Conservation (phyloP, 305 asterid species). For the Rubia tinctorum region DNA sequence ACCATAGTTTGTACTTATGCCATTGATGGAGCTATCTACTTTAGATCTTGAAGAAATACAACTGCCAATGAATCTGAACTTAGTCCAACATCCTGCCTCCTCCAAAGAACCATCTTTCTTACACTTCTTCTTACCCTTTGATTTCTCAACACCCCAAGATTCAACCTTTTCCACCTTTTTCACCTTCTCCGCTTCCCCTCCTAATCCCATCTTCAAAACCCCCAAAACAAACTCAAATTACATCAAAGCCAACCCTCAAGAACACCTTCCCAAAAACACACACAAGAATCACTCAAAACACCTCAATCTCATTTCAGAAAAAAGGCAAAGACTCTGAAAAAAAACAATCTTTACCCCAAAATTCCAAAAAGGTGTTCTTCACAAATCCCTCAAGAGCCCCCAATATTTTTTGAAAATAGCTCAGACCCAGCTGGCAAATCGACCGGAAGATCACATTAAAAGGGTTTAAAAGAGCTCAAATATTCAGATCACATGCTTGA, state of each 20-base stretch:
- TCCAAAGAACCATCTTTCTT: conserved; percentile 33
- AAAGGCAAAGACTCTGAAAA: conserved; percentile 5
- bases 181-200: conserved; percentile 57
- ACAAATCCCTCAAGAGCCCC: conserved; percentile 21
- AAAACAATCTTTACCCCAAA: conserved; percentile 8
- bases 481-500: conserved; percentile 45
- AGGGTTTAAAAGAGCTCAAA: conserved; percentile 15
- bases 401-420: conserved; percentile 16
- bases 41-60: conserved; percentile 97
- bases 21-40: conserved; percentile 90
- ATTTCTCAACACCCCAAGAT: conserved; percentile 59
- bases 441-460: conserved; percentile 21
- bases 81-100: conserved; percentile 71
- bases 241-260: conserved; percentile 36
- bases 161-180: conserved; percentile 48
- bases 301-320: conserved; percentile 20
- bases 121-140: conserved; percentile 51
- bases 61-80: conserved; percentile 67
- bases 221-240: conserved; percentile 30
- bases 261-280: conserved; percentile 18
- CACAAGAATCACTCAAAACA: conserved; percentile 12
- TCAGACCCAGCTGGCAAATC: conserved; percentile 29
- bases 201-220: conserved; percentile 65
- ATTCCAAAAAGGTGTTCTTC: conserved; percentile 4
- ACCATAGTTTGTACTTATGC: conserved; percentile 78